Evolutionary conservation across 139 green algal species (phyloP).

Genomic region (Chlorella sorokiniana): DNA sequence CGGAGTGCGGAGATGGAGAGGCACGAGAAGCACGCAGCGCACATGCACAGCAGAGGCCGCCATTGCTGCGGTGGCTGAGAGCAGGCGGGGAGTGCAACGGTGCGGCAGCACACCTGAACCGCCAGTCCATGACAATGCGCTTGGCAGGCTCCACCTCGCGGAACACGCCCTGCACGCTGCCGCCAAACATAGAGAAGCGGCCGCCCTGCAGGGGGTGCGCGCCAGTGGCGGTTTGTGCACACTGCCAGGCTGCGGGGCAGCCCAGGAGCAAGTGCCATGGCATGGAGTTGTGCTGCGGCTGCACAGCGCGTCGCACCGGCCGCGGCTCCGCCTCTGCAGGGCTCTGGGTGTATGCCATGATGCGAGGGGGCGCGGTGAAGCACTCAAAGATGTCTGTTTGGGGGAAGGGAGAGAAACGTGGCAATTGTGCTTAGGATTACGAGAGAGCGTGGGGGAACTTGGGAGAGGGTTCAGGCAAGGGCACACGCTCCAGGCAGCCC

Average conservation of each 20-base stretch:
- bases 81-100: too few species aligned
- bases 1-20: not conserved
- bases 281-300: not conserved
- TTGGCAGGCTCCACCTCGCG: slow-evolving; percentile 59
- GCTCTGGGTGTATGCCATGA: slow-evolving; percentile 69
- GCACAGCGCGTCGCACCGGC: not conserved
- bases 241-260: too few species aligned
- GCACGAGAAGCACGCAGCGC: not conserved
- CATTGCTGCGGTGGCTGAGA: too few species aligned
- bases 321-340: slow-evolving; percentile 47
- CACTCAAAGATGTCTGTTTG: slow-evolving; percentile 83
- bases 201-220: slow-evolving; percentile 47
- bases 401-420: slow-evolving; percentile 51
- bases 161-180: slow-evolving; percentile 67
- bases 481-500: too few species aligned
- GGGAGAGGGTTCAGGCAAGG: too few species aligned
- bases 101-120: slow-evolving; percentile 82
- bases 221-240: too few species aligned
- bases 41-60: not conserved
- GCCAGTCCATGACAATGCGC: slow-evolving; percentile 78
- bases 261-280: slow-evolving; percentile 25
- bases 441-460: too few species aligned
- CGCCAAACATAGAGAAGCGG: slow-evolving; percentile 72
- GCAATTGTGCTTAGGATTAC: not conserved
- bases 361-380: slow-evolving; percentile 66